These are phyloP conservation scores for Nasturtium officinale DNA, from an alignment of 345 rosid genomes.

Conservation along the genomic window DNA sequence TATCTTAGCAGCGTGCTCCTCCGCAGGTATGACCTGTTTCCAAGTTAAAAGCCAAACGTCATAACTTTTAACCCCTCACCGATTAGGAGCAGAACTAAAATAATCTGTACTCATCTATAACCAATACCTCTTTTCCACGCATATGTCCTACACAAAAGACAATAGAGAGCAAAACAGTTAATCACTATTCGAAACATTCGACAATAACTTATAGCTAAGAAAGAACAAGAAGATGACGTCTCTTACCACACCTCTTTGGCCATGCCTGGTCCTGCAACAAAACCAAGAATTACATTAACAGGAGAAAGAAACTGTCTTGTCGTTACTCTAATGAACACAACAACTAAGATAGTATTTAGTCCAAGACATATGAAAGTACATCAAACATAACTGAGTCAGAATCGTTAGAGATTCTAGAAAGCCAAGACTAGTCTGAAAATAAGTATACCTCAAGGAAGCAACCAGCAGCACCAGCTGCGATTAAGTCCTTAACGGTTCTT, in stretches of 20 bases:
- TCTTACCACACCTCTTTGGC: slow-evolving; percentile 65
- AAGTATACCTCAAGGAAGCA: slow-evolving; percentile 60
- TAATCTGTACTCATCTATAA: not conserved
- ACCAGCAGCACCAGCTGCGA: slow-evolving; percentile 63
- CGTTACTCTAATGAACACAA: slow-evolving; percentile 11
- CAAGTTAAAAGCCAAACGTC: slow-evolving; percentile 16
- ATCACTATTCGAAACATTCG: not conserved
- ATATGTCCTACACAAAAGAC: slow-evolving; percentile 48
- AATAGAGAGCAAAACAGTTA: not conserved
- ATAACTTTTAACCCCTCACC: not conserved
- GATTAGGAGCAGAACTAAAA: not conserved
- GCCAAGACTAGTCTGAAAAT: not conserved
- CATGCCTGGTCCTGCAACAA: slow-evolving; percentile 59
- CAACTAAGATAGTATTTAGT: not conserved
- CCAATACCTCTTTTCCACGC: slow-evolving; percentile 58
- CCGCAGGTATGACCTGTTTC: slow-evolving; percentile 55
- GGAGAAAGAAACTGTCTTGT: not conserved
- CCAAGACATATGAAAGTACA: not conserved
- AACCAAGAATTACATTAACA: slow-evolving; percentile 9
- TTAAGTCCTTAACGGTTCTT: slow-evolving; percentile 59
- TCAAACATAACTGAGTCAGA: not conserved
- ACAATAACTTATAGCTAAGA: slow-evolving; percentile 12
- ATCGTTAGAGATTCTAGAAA: not conserved
- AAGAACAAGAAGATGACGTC: not conserved
- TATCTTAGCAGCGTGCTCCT: slow-evolving; percentile 59